phyloP scores from a whole-genome alignment of 805 yeast species.

The Candida nonsorbophila region DNA sequence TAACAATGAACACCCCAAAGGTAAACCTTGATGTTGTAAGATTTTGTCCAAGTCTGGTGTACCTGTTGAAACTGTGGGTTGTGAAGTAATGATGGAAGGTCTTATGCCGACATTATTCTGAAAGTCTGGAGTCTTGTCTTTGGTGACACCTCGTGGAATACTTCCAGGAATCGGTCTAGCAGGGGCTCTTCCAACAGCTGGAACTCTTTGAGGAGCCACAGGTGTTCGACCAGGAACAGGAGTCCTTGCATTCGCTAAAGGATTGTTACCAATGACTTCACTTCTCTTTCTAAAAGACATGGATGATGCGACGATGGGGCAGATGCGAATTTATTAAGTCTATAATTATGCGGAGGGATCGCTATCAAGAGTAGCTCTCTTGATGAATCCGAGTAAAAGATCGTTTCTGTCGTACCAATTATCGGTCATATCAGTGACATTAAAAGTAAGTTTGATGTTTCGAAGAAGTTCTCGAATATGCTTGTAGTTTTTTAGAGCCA shows the following conservation, averaged over 20 bases:
- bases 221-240: constrained; percentile 3
- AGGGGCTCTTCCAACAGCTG: constrained; percentile 3
- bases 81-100: constrained; percentile 75
- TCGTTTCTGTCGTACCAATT: constrained; percentile 32
- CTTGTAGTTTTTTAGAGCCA: constrained; percentile 16
- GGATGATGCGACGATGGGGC: background rate
- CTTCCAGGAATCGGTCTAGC: constrained; percentile 1
- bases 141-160: constrained; percentile 3
- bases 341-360: background rate
- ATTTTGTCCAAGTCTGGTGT: constrained; percentile 68
- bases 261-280: constrained; percentile 24
- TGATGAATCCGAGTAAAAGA: constrained; percentile 19
- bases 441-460: constrained; percentile 20
- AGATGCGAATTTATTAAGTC: background rate
- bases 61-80: constrained; percentile 77
- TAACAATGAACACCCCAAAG: constrained; percentile 65
- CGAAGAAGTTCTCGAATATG: constrained; percentile 22
- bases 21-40: constrained; percentile 79
- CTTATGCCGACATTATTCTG: constrained; percentile 54
- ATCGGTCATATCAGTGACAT: constrained; percentile 9
- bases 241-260: constrained; percentile 4
- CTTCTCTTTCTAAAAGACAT: constrained; percentile 42
- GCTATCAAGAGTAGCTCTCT: constrained; percentile 5
- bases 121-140: too few relatives aligned
- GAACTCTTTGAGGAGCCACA: constrained; percentile 2